A percentile compares a stretch with the other conserved stretches of the same genome.
These are phyloP conservation scores for Oryza nivara DNA, from an alignment of 176 grass and related monocot species.

Conservation along the genomic window DNA sequence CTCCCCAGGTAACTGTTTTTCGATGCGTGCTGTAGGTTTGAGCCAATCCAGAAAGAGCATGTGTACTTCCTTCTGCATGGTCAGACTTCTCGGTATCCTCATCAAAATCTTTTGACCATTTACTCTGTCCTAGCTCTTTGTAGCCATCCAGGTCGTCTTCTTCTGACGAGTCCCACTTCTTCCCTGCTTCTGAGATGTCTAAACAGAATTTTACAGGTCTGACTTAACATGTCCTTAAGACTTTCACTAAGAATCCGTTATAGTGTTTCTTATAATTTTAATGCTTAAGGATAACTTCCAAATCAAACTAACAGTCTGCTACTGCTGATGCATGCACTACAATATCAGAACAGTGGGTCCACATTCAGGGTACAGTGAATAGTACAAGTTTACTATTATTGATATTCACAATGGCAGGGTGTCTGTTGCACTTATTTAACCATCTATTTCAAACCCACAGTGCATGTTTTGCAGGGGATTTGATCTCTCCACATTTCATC, in stretches of 20 bases:
- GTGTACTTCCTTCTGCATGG: constrained; percentile 43
- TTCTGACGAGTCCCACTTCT: constrained; percentile 69
- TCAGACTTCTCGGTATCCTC: constrained; percentile 61
- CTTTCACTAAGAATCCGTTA: neutral
- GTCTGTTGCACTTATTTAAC: neutral
- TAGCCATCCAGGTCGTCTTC: constrained; percentile 55
- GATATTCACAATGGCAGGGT: neutral
- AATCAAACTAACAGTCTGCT: neutral
- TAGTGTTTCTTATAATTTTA: neutral
- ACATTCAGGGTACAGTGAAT: neutral
- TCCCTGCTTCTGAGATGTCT: constrained; percentile 49
- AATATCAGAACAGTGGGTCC: neutral
- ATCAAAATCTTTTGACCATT: constrained; percentile 94
- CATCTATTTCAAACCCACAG: neutral
- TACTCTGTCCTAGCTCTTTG: constrained; percentile 82
- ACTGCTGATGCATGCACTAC: neutral
- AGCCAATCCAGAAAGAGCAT: constrained; percentile 71
- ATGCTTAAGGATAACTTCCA: too few relatives aligned
- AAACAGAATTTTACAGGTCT: constrained; percentile 16
- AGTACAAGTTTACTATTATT: neutral
- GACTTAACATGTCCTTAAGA: neutral
- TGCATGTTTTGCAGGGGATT: neutral
- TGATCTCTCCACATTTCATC: neutral
- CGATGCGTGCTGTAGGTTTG: constrained; percentile 51
- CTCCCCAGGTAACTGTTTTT: constrained; percentile 90